Base-by-base conservation (phyloP, 2,329 filamentous ascomycete genomes). In the Metarhizium rileyi region DNA sequence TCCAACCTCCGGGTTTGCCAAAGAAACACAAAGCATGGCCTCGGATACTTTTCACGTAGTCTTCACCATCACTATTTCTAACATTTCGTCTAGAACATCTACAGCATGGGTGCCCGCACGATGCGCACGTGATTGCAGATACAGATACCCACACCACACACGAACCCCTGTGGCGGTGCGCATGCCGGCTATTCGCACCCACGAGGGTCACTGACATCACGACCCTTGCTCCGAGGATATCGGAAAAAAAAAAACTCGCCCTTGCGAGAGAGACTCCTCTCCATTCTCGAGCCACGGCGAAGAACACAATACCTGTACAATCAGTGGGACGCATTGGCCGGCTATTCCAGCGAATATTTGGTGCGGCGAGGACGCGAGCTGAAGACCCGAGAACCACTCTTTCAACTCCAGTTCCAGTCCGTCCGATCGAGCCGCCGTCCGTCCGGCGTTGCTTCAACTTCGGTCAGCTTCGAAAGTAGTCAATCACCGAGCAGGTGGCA, bases 221-320 rank as follows among this genome's bases (percentile, higher is more conserved):
- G 20, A 25, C 38, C 38, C 38, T 42, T 23, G 38, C 20, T 40
- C 16, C n/a, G 36, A 22, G n/a, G 14, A 20, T 12, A 12, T 18
- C 45, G n/a, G 26, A 23, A 36, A 27, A 40, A 47, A 40, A 47
- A 47, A 47, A 40, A 26, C 40, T 47, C 45, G 7, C 22, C 25
- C 20, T 9, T 22, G 6, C 6, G 18, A 42, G 22, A 3, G 20
- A 42, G 12, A 8, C 18, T 23, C 38, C 14, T 25, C 22, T 12
- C 3, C 35, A 20, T 7, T 18, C n/a, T 38, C 35, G 2, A 20
- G n/a, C 38, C 22, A 25, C 20, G 25, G 16, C 38, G 8, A 42
- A n/a, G 38, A 42, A 7, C 9, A 12, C 4, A 42, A 8, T 14
- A n/a, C 4, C 38, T 23, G 38, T 22, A 25, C 38, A 22, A 25